phyloP scores from a whole-genome alignment of 148 eudicot genomes.

The Cornus suecica region DNA sequence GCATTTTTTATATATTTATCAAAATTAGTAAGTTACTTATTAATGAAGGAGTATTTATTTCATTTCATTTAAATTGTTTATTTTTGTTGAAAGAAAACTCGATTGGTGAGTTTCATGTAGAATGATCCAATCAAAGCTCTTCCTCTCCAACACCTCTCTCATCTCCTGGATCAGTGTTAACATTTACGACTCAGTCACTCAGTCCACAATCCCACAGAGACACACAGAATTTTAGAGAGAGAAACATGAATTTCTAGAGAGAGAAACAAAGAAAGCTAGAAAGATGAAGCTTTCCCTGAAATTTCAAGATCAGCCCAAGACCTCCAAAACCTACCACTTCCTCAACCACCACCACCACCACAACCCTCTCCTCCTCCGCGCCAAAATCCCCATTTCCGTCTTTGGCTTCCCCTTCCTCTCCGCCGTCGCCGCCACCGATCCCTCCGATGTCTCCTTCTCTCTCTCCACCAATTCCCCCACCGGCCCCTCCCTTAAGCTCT shows the following conservation, averaged over 20 bases:
- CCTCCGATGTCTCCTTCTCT: slow-evolving; percentile 71
- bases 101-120: not conserved
- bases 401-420: slow-evolving; percentile 72
- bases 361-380: slow-evolving; percentile 53
- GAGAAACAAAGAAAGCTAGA: not conserved
- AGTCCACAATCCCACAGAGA: no score
- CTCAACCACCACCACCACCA: slow-evolving; percentile 26
- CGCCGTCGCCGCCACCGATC: slow-evolving; percentile 57
- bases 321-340: slow-evolving; percentile 21
- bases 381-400: slow-evolving; percentile 69
- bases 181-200: no score
- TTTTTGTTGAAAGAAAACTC: not conserved
- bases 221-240: no score
- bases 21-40: no score
- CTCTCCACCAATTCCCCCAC: slow-evolving; percentile 70
- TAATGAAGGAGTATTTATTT: no score
- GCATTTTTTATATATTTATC: no score
- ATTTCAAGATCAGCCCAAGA: slow-evolving; percentile 47
- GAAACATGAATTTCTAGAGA: not conserved
- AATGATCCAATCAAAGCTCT: not conserved
- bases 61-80: no score
- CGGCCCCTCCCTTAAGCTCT: slow-evolving; percentile 73
- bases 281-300: slow-evolving; percentile 61
- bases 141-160: not conserved
- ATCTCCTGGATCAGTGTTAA: not conserved